These are phyloP conservation scores for Aethionema arabicum DNA, from an alignment of 345 rosid species.

Conservation along the genomic window DNA sequence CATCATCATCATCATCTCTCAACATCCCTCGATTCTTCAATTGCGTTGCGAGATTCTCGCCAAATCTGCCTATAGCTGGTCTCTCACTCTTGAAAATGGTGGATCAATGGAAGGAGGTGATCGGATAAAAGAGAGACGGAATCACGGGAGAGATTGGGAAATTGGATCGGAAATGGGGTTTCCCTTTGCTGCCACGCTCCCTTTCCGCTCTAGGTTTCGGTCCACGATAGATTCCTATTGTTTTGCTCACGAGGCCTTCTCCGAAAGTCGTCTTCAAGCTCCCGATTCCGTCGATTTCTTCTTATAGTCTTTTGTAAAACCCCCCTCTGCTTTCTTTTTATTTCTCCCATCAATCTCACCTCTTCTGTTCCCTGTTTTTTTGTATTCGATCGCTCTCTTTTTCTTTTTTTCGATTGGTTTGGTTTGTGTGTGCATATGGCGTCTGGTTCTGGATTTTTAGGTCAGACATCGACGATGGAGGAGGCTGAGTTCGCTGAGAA, in stretches of 20 bases:
- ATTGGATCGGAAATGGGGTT: slow-evolving; percentile 29
- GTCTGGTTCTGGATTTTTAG: slow-evolving; percentile 32
- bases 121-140: slow-evolving; percentile 25
- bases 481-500: slow-evolving; percentile 54
- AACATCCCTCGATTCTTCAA: neutral
- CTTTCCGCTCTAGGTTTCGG: slow-evolving; percentile 40
- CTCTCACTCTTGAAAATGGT: slow-evolving; percentile 2
- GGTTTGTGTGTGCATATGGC: slow-evolving; percentile 39
- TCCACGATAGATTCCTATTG: slow-evolving; percentile 47
- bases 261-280: slow-evolving; percentile 32
- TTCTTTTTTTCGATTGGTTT: slow-evolving; percentile 2
- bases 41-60: too few species aligned
- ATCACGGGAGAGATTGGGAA: slow-evolving; percentile 8
- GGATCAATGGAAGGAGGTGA: slow-evolving; percentile 25
- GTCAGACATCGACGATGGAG: slow-evolving; percentile 31
- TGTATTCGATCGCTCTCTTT: neutral
- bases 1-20: too few species aligned
- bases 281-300: slow-evolving; percentile 14
- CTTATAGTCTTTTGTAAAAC: slow-evolving; percentile 16
- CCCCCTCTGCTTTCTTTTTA: neutral
- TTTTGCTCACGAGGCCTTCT: slow-evolving; percentile 48
- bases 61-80: neutral
- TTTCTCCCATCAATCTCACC: slow-evolving; percentile 1
- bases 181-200: slow-evolving; percentile 28
- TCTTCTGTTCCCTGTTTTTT: neutral